Evolutionary conservation across 768 basidiomycete genomes (phyloP), one percentile per base, ranked within the genome.

Genomic region (Coprinopsis sp.): DNA sequence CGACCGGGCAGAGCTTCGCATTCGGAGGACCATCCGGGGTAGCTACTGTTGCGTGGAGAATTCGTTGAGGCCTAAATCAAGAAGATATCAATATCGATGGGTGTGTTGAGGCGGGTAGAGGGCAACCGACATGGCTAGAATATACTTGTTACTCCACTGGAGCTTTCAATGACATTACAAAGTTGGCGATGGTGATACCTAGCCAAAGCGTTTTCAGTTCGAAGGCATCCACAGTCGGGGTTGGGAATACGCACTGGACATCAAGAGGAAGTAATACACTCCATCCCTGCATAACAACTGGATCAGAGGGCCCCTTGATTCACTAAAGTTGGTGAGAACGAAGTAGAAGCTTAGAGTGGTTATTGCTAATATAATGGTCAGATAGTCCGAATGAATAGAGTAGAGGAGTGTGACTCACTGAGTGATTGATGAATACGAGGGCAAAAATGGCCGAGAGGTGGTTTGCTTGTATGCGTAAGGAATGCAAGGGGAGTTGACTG

Each of bases 341-440:
- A 42, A 42, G 27, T 42, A 42, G 18, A 42, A 42, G 27, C 40
- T 42, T 5, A 42, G 6, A 16, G 25, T n/a, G 14, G 40, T 42
- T 14, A 42, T 29, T 5, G 30, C 40, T 42, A 21, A 30, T 7
- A 24, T 7, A 22, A 16, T 24, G 7, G 11, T 8, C 18, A n/a
- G 11, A 21, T 39, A 18, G 25, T 16, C 19, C 23, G 6, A 24
- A 16, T 11, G 5, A 16, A 11, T 39, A 6, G 19, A 24, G 10
- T 19, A 24, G 38, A 39, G 38, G 10, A 39, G 5, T 16, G 6
- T n/a, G 27, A 29, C 40, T 28, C 18, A 42, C 40, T 28, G 18
- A 14, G 4, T 28, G 27, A 21, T 42, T 42, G 5, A 42, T 4
- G 24, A 42, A 14, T 4, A 42, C 18, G 8, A 42, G 5, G 13